Evolutionary conservation across 2,329 filamentous ascomycete genomes (phyloP), one percentile per base, ranked within the genome.

Genomic region (Nigrospora osmanthi): DNA sequence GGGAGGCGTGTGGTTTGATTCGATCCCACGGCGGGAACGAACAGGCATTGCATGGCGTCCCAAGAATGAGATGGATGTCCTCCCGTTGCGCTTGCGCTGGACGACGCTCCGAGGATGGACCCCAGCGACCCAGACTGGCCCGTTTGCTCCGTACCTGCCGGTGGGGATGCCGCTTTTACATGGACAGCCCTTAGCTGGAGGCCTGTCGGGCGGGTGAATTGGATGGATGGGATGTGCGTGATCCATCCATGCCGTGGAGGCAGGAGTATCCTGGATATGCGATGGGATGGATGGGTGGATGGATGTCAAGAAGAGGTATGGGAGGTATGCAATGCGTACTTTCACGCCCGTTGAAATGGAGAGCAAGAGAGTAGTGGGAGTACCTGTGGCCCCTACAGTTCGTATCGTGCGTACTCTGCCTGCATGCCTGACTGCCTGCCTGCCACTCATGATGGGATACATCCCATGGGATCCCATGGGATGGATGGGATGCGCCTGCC

Each of bases 121-220:
- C 16, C 34, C 19, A 32, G 35, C 35, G 13, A 13, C 36, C 11
- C 14, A 19, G 31, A 14, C 7, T 35, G 17, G 17, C 38, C 40
- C 12, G 28, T 30, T 34, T 12, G 17, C 3, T 31, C 5, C 23
- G n/a, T 17, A 31, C 34, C 31, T 36, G 35, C 32, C 38, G 16
- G n/a, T 35, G 33, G 40, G 56, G 51, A 55, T 57, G 56, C 55
- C 52, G 56, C 56, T 58, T 58, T 42, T 43, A 47, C n/a, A n/a
- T n/a, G n/a, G n/a, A n/a, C n/a, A n/a, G n/a, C n/a, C n/a, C n/a
- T n/a, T n/a, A n/a, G n/a, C n/a, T n/a, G n/a, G n/a, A n/a, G 37
- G 48, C 48, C 11, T 35, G 30, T 14, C 37, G 30, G 16, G 32
- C 14, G 35, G 33, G 33, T 33, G 33, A 19, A 34, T n/a, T n/a